phyloP scores from a whole-genome alignment of 2,329 filamentous ascomycete genomes.

The Talaromyces sp. region DNA sequence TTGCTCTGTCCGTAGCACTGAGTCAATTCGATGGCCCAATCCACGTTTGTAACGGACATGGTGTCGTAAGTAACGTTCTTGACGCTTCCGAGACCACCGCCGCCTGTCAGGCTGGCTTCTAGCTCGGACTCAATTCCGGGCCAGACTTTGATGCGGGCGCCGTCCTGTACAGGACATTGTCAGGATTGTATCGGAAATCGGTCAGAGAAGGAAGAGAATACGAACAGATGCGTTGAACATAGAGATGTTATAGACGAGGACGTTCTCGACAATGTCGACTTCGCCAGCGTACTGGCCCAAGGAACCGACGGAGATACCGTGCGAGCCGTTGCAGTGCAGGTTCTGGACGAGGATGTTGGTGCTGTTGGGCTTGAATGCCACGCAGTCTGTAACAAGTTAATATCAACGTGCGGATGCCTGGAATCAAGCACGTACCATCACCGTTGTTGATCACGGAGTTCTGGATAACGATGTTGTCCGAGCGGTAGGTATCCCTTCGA shows the following conservation, averaged over 20 bases:
- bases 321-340: conserved; percentile 64
- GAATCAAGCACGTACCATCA: conserved; percentile 45
- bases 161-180: conserved; percentile 45
- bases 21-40: conserved; percentile 62
- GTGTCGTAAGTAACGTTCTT: conserved; percentile 64
- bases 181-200: conserved; percentile 31
- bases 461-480: conserved; percentile 61
- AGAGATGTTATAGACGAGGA: conserved; percentile 61
- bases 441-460: conserved; percentile 62
- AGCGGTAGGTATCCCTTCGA: conserved; percentile 48
- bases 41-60: conserved; percentile 59
- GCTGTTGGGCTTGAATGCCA: conserved; percentile 71
- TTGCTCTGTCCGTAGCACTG: conserved; percentile 64
- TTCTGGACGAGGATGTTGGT: conserved; percentile 66
- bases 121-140: conserved; percentile 55
- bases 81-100: conserved; percentile 61
- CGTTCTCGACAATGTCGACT: conserved; percentile 64
- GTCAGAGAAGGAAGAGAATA: conserved; percentile 34
- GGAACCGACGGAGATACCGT: conserved; percentile 70
- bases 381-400: conserved; percentile 51
- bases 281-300: conserved; percentile 63
- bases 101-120: conserved; percentile 60
- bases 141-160: conserved; percentile 72
- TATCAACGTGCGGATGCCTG: background rate
- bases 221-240: conserved; percentile 53